A percentile compares a stretch with the other conserved stretches of the same genome.
phyloP scores from a whole-genome alignment of 768 basidiomycete genomes.

The Ramaria sp. region DNA sequence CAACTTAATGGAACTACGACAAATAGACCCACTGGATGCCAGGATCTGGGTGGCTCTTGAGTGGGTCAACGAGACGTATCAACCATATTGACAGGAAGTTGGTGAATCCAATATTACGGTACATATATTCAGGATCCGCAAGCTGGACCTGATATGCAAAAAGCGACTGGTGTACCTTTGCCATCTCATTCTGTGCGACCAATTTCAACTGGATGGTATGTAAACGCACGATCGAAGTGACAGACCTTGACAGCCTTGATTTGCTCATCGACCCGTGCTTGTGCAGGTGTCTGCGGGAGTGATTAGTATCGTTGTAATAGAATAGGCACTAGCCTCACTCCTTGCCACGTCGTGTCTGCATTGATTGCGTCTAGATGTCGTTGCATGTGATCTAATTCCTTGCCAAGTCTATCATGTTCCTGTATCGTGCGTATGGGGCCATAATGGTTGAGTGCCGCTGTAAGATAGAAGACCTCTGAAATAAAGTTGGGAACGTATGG shows the following conservation, averaged over 20 bases:
- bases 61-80: slow-evolving; percentile 80
- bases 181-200: slow-evolving; percentile 47
- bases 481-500: slow-evolving; percentile 70
- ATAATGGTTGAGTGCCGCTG: slow-evolving; percentile 80
- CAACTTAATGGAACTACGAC: neutral
- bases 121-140: slow-evolving; percentile 74
- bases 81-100: slow-evolving; percentile 91
- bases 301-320: neutral
- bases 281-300: slow-evolving; percentile 49
- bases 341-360: slow-evolving; percentile 74
- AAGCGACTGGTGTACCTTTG: slow-evolving; percentile 59
- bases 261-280: slow-evolving; percentile 66
- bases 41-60: slow-evolving; percentile 61
- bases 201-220: neutral
- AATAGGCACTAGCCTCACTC: slow-evolving; percentile 34
- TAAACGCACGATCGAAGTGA: neutral
- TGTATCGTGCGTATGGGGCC: slow-evolving; percentile 78
- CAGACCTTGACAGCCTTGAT: slow-evolving; percentile 68
- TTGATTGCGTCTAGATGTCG: slow-evolving; percentile 66
- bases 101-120: slow-evolving; percentile 72
- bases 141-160: slow-evolving; percentile 79
- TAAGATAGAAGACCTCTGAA: slow-evolving; percentile 87
- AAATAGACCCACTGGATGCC: slow-evolving; percentile 44
- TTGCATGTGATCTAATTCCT: slow-evolving; percentile 67
- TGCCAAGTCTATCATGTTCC: slow-evolving; percentile 58